Evolutionary conservation across 805 yeast genomes (phyloP), one percentile per base, ranked within the genome.

Genomic region (Spathaspora boniae): DNA sequence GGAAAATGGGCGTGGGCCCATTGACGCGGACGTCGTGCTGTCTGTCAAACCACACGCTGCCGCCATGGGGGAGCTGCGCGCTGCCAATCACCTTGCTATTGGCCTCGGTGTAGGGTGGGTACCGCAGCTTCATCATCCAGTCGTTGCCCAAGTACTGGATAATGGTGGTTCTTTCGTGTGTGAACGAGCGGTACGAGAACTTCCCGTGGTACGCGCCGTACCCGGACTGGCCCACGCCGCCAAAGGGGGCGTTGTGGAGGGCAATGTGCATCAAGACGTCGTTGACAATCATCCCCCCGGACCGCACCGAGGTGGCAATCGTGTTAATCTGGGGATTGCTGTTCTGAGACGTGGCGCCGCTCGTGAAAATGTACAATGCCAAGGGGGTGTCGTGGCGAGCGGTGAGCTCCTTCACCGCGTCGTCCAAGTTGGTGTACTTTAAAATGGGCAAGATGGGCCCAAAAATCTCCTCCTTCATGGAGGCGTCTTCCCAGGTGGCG

Each of bases 171-270:
- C 95, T 73, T 52, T 75, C 76, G 56, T 86, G 95, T 2, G 87
- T 74, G 52, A 89, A 89, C n/a, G 83, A 68, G 21, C 58, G 47
- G 58, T 51, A 68, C 1, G 59, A 52, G 24, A 38, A 69, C 42
- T 59, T 61, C 3, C 96, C 96, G 53, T 88, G 96, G 60, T 87
- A 88, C 22, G 72, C 62, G 8, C 97, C 97, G 39, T 67, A 64
- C 1, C 98, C 98, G 0, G 96, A 86, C 11, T 54, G 54, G 9
- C 97, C 96, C 37, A 89, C 63, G 16, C 98, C 98, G 22, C 98
- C 98, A 60, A 89, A 91, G 17, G 97, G 97, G 3, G 86, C 76
- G 32, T 70, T 69, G 5, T 68, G 40, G 35, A 83, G 68, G 1
- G 78, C 89, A 28, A 76, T 86, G 43, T 87, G 95, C 49, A 85